phyloP scores from a whole-genome alignment of 345 rosid species.

The Euphorbia lathyris region DNA sequence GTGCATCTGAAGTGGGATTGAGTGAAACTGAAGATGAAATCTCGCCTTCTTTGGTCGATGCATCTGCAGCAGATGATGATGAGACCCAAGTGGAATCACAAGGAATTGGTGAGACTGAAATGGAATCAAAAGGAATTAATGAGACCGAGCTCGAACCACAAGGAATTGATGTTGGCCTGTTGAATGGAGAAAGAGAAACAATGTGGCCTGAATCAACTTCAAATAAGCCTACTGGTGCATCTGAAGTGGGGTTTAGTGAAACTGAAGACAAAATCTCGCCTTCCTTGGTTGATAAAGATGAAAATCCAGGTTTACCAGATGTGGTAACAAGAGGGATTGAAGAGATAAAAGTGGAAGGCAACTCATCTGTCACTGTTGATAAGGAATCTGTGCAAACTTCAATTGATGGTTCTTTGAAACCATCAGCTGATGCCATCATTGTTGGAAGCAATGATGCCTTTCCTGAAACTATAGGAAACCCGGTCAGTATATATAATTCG shows the following conservation, averaged over 20 bases:
- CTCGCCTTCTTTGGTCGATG: too few species aligned
- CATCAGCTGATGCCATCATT: slow-evolving; percentile 17
- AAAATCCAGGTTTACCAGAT: slow-evolving; percentile 7
- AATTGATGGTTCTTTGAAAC: neutral
- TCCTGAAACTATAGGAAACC: slow-evolving; percentile 34
- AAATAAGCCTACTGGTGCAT: slow-evolving; percentile 3
- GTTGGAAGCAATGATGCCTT: slow-evolving; percentile 25
- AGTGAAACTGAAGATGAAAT: neutral
- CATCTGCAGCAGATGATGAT: too few species aligned
- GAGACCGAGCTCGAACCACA: slow-evolving; percentile 13
- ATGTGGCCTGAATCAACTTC: neutral
- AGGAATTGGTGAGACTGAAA: slow-evolving; percentile 16
- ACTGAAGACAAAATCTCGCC: too few species aligned
- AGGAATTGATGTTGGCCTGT: neutral
- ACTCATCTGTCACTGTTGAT: slow-evolving; percentile 32
- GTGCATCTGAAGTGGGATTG: neutral
- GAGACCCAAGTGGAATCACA: slow-evolving; percentile 8
- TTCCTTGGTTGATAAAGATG: neutral
- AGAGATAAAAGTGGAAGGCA: slow-evolving; percentile 24
- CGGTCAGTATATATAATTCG: slow-evolving; percentile 32
- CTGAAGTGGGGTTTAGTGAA: slow-evolving; percentile 2
- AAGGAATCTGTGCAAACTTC: slow-evolving; percentile 15
- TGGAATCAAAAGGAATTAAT: neutral
- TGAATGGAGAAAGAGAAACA: slow-evolving; percentile 15
- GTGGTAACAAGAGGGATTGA: slow-evolving; percentile 13